Percentiles rank a stretch among this genome's conserved stretches.
These are phyloP conservation scores for Xylariaceae sp. DNA, from an alignment of 2,329 filamentous ascomycete species.

Conservation along the genomic window DNA sequence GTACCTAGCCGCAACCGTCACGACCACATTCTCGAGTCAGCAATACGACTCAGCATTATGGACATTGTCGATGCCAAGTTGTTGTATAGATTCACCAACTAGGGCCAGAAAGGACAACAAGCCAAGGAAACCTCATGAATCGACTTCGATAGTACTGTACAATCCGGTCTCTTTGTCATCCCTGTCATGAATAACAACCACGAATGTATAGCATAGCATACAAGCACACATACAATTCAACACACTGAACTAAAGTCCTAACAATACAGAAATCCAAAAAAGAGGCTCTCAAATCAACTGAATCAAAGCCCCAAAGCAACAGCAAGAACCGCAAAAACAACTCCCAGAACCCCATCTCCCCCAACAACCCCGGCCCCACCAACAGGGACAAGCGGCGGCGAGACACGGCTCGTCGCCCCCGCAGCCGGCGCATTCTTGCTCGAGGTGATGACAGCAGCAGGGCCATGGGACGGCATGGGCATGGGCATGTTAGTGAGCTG, in stretches of 20 bases:
- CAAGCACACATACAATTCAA: too few relatives aligned
- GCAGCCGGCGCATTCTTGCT: neutral
- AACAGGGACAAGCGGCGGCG: slow-evolving; percentile 11
- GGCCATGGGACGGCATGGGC: slow-evolving; percentile 12
- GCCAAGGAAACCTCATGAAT: too few relatives aligned
- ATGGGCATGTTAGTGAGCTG: neutral
- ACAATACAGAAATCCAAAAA: neutral
- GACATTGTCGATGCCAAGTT: too few relatives aligned
- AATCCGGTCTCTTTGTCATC: too few relatives aligned
- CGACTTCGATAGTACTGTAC: too few relatives aligned
- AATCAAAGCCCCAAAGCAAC: slow-evolving; percentile 10
- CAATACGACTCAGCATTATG: too few relatives aligned
- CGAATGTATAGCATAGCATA: too few relatives aligned
- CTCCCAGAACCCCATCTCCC: neutral
- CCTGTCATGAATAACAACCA: too few relatives aligned
- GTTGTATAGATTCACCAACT: too few relatives aligned
- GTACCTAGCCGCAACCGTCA: too few relatives aligned
- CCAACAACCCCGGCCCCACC: slow-evolving; percentile 9
- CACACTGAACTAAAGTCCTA: neutral
- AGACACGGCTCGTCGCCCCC: neutral
- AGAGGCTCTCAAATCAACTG: neutral
- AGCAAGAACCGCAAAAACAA: slow-evolving; percentile 15
- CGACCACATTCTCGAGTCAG: too few relatives aligned
- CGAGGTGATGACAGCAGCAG: neutral
- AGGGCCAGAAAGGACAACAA: too few relatives aligned